phyloP scores from a whole-genome alignment of 2,329 filamentous ascomycete genomes.

The Coniochaeta hoffmannii region DNA sequence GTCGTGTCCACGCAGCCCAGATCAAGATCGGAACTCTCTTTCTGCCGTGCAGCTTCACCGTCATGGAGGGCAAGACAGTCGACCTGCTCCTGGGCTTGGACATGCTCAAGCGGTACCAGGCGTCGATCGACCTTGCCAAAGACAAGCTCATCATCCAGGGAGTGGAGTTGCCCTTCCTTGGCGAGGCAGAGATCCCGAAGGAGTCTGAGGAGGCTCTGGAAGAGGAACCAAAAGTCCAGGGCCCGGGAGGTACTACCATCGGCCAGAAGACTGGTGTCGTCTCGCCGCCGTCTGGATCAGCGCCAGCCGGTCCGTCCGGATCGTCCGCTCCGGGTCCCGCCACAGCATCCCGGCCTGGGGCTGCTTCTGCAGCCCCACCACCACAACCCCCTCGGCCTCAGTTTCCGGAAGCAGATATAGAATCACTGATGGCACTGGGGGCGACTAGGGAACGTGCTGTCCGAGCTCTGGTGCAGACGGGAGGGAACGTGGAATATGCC shows the following conservation, averaged over 20 bases:
- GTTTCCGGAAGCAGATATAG: constrained; percentile 59
- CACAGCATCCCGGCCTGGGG: constrained; percentile 17
- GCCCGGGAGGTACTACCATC: constrained; percentile 82
- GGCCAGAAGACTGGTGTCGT: constrained; percentile 77
- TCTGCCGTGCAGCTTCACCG: constrained; percentile 91
- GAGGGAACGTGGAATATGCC: constrained; percentile 83
- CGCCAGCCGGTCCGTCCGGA: constrained; percentile 15
- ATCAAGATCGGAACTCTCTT: constrained; percentile 87
- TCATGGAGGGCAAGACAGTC: constrained; percentile 98
- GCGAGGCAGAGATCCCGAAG: constrained; percentile 91
- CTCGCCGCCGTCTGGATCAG: constrained; percentile 35
- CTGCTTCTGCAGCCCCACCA: constrained; percentile 16
- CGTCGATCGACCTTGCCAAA: constrained; percentile 78
- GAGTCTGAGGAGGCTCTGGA: constrained; percentile 63
- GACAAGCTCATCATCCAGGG: constrained; percentile 84
- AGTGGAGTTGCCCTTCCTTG: constrained; percentile 81
- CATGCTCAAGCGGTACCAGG: constrained; percentile 95
- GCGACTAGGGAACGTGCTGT: constrained; percentile 71
- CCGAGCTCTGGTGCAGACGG: constrained; percentile 72
- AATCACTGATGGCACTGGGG: constrained; percentile 69
- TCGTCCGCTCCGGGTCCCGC: constrained; percentile 15
- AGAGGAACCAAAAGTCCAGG: constrained; percentile 76
- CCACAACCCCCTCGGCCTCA: constrained; percentile 18
- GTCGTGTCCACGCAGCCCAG: constrained; percentile 89
- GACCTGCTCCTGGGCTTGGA: constrained; percentile 89